Evolutionary conservation across 1,284 basidiomycete genomes (phyloP).

Genomic region (Cutaneotrichosporon cyanovorans): DNA sequence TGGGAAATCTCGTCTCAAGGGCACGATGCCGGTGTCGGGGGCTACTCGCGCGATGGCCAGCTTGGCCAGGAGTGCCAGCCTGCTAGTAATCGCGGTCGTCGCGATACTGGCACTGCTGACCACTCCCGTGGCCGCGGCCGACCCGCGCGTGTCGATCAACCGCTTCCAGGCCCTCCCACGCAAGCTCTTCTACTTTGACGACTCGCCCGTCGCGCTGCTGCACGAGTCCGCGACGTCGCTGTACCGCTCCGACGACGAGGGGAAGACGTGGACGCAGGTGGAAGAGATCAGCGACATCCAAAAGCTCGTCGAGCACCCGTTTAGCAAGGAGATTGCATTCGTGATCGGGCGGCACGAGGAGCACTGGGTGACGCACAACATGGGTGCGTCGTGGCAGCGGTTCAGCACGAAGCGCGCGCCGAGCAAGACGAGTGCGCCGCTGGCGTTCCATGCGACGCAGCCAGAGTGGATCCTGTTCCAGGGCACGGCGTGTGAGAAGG

Average conservation of each 20-base stretch:
- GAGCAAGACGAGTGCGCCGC: conserved; percentile 56
- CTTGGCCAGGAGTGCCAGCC: not conserved
- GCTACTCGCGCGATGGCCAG: too few relatives aligned
- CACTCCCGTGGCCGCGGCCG: conserved; percentile 15
- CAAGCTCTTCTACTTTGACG: conserved; percentile 87
- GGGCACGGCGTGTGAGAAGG: conserved; percentile 59
- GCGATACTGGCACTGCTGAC: not conserved
- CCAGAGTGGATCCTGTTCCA: conserved; percentile 75
- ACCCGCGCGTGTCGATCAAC: conserved; percentile 46
- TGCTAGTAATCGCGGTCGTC: not conserved
- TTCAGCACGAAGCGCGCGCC: conserved; percentile 64
- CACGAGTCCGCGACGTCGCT: conserved; percentile 68
- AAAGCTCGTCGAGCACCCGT: conserved; percentile 80
- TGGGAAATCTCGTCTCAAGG: too few relatives aligned
- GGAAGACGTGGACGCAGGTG: conserved; percentile 66
- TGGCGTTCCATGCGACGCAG: conserved; percentile 79
- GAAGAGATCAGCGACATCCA: conserved; percentile 59
- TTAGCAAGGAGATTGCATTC: conserved; percentile 75
- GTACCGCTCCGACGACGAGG: conserved; percentile 80
- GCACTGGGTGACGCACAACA: conserved; percentile 79
- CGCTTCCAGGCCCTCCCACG: conserved; percentile 62
- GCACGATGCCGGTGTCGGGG: too few relatives aligned
- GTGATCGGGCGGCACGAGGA: conserved; percentile 61
- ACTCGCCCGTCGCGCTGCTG: conserved; percentile 72
- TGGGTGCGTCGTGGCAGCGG: conserved; percentile 72